Conservation (phyloP, 2,329 filamentous ascomycete species). For the Metarhizium robertsii region DNA sequence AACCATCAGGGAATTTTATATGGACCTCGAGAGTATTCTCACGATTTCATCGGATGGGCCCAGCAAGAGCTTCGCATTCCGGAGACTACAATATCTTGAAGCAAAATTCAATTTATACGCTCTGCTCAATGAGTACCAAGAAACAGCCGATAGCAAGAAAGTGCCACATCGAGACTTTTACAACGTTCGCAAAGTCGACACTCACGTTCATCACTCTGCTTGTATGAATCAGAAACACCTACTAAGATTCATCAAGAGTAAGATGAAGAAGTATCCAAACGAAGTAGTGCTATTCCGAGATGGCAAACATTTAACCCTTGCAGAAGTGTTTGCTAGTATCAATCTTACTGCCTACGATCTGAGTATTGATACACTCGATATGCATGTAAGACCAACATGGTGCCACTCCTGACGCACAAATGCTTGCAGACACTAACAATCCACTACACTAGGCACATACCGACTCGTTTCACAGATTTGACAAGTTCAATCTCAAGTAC, state of each 20-base stretch:
- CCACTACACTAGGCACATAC: slow-evolving; percentile 62
- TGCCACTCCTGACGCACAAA: background rate
- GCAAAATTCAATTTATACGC: slow-evolving; percentile 94
- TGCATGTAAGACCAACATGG: slow-evolving; percentile 63
- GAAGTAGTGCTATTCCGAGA: slow-evolving; percentile 90
- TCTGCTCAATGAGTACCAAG: slow-evolving; percentile 92
- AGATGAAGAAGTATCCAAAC: slow-evolving; percentile 97
- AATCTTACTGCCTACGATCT: slow-evolving; percentile 95
- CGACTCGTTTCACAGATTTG: slow-evolving; percentile 96
- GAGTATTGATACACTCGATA: slow-evolving; percentile 96
- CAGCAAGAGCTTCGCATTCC: slow-evolving; percentile 93
- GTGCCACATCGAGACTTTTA: slow-evolving; percentile 98
- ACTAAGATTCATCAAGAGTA: slow-evolving; percentile 97
- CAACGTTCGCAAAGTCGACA: slow-evolving; percentile 97
- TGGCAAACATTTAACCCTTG: slow-evolving; percentile 81
- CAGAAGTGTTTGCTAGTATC: slow-evolving; percentile 94
- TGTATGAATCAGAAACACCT: slow-evolving; percentile 99
- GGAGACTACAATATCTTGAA: slow-evolving; percentile 88
- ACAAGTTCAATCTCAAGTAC: slow-evolving; percentile 99
- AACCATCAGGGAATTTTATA: slow-evolving; percentile 88
- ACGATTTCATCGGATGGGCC: slow-evolving; percentile 91
- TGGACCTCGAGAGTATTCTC: slow-evolving; percentile 81
- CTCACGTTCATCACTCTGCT: slow-evolving; percentile 96
- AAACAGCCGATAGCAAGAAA: slow-evolving; percentile 94
- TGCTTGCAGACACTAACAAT: slow-evolving; percentile 2